These are phyloP conservation scores for Strombidium stylifer DNA, from an alignment of 73 alveolate genomes.

Conservation along the genomic window DNA sequence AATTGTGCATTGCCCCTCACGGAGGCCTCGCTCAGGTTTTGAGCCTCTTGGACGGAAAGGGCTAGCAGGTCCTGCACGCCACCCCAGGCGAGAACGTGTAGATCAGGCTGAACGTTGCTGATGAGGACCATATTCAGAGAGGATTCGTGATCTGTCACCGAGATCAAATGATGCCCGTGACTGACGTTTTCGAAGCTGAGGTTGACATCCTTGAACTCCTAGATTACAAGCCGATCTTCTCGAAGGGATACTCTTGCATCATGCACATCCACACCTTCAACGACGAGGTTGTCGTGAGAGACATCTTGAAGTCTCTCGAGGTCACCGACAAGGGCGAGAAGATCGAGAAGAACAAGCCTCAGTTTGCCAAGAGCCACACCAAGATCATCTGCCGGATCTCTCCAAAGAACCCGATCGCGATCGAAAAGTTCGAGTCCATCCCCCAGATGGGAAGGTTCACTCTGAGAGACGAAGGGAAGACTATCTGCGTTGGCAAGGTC, in stretches of 20 bases:
- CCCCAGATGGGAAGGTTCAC: slow-evolving; percentile 82
- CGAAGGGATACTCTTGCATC: slow-evolving; percentile 88
- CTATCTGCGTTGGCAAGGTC: slow-evolving; percentile 57
- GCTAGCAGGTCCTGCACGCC: slow-evolving; percentile 82
- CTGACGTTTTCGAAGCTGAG: slow-evolving; percentile 88
- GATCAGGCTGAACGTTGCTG: slow-evolving; percentile 80
- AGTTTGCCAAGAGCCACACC: slow-evolving; percentile 48
- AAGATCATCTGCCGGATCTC: slow-evolving; percentile 35
- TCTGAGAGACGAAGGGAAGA: slow-evolving; percentile 80
- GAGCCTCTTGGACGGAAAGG: slow-evolving; percentile 74
- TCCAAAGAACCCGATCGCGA: slow-evolving; percentile 34
- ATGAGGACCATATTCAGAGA: slow-evolving; percentile 83
- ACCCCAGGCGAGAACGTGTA: slow-evolving; percentile 94
- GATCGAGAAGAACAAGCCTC: slow-evolving; percentile 65
- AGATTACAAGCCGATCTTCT: slow-evolving; percentile 79
- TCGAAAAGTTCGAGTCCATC: slow-evolving; percentile 39
- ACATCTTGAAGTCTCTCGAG: slow-evolving; percentile 33
- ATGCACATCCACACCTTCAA: slow-evolving; percentile 51
- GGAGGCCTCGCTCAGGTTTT: slow-evolving; percentile 64
- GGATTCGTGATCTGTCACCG: slow-evolving; percentile 89
- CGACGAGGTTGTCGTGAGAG: slow-evolving; percentile 39
- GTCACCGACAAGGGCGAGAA: slow-evolving; percentile 56
- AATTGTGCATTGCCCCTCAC: slow-evolving; percentile 60
- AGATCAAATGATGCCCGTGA: slow-evolving; percentile 65
- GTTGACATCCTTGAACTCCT: slow-evolving; percentile 80